Conservation (phyloP, 2,329 filamentous ascomycete species). For the Colletotrichum orchidophilum region DNA sequence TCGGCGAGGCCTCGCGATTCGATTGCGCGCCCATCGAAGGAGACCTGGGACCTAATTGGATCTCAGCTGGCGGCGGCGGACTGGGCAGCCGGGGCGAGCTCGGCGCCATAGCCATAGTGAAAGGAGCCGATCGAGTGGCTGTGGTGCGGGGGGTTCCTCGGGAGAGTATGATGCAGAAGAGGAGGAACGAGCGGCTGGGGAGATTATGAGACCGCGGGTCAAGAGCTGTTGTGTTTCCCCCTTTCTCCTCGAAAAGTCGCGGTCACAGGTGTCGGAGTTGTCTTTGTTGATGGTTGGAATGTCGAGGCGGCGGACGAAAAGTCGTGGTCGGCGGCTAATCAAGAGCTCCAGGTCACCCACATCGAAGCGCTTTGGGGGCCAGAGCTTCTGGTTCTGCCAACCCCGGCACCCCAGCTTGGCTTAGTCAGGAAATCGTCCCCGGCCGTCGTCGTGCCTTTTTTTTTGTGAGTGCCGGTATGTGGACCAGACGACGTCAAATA, state of each 20-base stretch:
- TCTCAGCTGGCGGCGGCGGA: constrained; percentile 93
- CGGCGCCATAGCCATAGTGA: constrained; percentile 67
- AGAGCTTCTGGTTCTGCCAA: constrained; percentile 17
- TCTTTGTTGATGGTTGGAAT: too few relatives aligned
- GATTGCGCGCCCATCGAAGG: constrained; percentile 67
- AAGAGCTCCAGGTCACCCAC: constrained; percentile 25
- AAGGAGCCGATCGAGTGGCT: constrained; percentile 18
- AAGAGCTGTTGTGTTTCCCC: not conserved
- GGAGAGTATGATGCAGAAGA: not conserved
- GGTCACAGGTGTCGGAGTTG: not conserved
- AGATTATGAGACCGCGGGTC: not conserved
- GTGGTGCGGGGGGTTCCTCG: not conserved
- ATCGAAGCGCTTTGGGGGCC: constrained; percentile 10
- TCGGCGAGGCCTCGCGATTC: constrained; percentile 68
- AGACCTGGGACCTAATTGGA: constrained; percentile 85
- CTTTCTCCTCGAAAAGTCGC: not conserved
- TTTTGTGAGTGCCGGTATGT: not conserved
- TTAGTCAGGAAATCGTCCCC: constrained; percentile 15
- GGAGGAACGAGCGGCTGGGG: not conserved
- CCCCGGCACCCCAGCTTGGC: constrained; percentile 1
- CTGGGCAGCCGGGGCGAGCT: constrained; percentile 93
- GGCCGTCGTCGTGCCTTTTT: not conserved
- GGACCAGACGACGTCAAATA: constrained; percentile 20
- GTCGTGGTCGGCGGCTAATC: constrained; percentile 26
- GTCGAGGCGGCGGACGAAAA: constrained; percentile 18